These are phyloP conservation scores for Astathelohania contejeani DNA, from an alignment of 371 early-diverging fungal species.

Conservation along the genomic window DNA sequence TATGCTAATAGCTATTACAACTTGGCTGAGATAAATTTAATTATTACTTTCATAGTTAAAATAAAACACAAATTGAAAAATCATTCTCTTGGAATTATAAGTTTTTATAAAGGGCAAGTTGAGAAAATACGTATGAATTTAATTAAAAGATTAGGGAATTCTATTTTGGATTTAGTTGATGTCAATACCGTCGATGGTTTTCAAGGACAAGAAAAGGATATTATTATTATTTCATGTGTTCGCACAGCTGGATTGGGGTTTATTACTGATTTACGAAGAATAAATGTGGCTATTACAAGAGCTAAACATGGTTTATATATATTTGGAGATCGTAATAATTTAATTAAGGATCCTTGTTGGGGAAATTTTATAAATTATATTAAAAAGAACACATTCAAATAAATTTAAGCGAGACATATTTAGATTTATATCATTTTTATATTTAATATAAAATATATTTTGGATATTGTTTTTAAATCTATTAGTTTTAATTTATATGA, in stretches of 20 bases:
- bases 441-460: no score
- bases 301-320: constrained; percentile 81
- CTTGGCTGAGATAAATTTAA: constrained; percentile 63
- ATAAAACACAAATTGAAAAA: constrained; percentile 69
- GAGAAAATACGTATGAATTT: no score
- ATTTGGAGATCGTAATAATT: no score
- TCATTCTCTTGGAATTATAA: constrained; percentile 86
- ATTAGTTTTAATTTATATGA: no score
- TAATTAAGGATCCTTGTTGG: no score
- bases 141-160: no score
- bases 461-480: no score
- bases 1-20: constrained; percentile 87
- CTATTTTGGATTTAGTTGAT: constrained; percentile 75
- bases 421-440: no score
- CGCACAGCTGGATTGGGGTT: constrained; percentile 94
- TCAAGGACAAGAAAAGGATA: constrained; percentile 97
- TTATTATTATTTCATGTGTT: constrained; percentile 87
- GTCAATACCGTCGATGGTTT: constrained; percentile 96
- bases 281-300: constrained; percentile 90
- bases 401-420: no score
- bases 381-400: no score
- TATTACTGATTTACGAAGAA: constrained; percentile 76
- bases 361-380: no score
- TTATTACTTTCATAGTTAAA: constrained; percentile 81
- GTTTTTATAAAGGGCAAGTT: constrained; percentile 96